Evolutionary conservation across 2,329 filamentous ascomycete species (phyloP), one percentile per base, ranked within the genome.

Genomic region (Harringtonia aguacate): DNA sequence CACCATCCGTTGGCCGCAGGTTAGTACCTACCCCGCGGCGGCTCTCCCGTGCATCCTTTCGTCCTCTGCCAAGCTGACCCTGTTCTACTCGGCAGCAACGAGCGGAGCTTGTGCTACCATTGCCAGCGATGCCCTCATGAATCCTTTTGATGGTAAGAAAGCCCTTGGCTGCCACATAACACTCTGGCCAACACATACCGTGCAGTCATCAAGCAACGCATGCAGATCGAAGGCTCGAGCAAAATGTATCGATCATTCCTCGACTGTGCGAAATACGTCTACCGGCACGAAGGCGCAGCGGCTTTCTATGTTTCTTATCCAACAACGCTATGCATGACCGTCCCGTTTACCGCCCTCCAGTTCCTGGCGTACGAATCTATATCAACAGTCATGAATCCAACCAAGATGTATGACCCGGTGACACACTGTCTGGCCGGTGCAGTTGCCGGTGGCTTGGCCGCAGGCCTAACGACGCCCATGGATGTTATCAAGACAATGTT

Each of bases 241-340:
- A 78, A 76, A 54, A 79, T 82, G 68, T 95, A 97, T 68, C 83
- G 81, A 56, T 88, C 84, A 20, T 82, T 97, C 66, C 61, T 74
- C 45, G 84, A 95, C 60, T 98, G 92, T 70, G 90, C 90, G 46
- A 79, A 75, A 59, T 83, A 86, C 53, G 84, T 98, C 48, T 95
- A 95, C 67, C 79, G 75, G 56, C 82, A 79, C 42, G 92, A 98
- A 65, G 92, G 92, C 43, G 63, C 97, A 37, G 77, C 80, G 41
- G 90, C 92, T 44, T 98, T 98, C 68, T 98, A 98, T 69, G 83
- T 98, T 56, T 98, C 92, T 21, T 98, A 98, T 63, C 92, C 92
- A 15, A 98, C 92, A 18, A 98, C 92, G 3, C 72, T 98, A 24
- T 94, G 87, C 58, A 98, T 98, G 92, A 97, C 92, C 14, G 88